Conservation (phyloP, 106 monocot species). For the Agapanthus africanus region DNA sequence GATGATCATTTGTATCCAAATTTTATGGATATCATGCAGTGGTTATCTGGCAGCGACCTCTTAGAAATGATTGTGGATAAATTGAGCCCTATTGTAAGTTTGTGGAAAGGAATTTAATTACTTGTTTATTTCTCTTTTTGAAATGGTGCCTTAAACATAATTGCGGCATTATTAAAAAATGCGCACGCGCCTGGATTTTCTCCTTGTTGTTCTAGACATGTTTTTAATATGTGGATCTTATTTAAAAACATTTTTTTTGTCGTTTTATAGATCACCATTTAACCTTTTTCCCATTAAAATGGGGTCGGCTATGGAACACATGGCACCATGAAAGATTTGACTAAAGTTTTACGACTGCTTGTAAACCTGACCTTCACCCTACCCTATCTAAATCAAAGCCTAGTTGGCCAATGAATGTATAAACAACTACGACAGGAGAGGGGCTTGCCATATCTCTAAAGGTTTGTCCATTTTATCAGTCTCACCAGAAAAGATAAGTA, state of each 20-base stretch:
- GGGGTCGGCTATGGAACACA: too few relatives aligned
- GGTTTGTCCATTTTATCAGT: background rate
- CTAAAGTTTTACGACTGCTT: too few relatives aligned
- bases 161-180: background rate
- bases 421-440: too few relatives aligned
- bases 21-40: constrained; percentile 53
- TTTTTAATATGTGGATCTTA: background rate
- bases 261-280: too few relatives aligned
- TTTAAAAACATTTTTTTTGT: too few relatives aligned
- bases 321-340: too few relatives aligned
- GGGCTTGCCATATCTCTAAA: background rate
- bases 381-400: too few relatives aligned
- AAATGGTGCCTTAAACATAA: background rate
- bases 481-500: background rate
- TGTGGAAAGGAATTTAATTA: background rate
- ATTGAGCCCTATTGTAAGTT: constrained; percentile 47
- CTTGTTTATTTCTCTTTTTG: constrained; percentile 1
- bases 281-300: too few relatives aligned
- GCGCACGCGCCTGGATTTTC: background rate
- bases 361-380: too few relatives aligned
- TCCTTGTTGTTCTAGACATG: background rate
- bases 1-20: constrained; percentile 65
- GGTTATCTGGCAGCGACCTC: constrained; percentile 51
- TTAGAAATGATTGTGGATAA: constrained; percentile 69
- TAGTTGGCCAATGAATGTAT: too few relatives aligned